A percentile compares a stretch with the other conserved stretches of the same genome.
phyloP scores from a whole-genome alignment of 2,329 filamentous ascomycete species.

The Remersonia thermophila region DNA sequence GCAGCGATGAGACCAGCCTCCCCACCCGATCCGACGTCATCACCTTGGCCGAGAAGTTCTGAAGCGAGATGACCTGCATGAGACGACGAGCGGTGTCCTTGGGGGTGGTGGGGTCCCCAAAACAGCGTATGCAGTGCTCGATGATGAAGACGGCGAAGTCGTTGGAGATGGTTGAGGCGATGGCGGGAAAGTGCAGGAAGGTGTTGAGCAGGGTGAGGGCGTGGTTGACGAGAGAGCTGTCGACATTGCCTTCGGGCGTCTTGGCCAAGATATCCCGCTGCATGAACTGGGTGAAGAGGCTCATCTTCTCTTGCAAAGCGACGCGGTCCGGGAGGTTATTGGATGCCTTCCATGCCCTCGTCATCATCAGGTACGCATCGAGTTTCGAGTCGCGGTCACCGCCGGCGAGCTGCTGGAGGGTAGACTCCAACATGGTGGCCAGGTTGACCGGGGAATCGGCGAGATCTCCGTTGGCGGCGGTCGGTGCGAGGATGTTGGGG shows the following conservation, averaged over 20 bases:
- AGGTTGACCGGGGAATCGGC: constrained; percentile 40
- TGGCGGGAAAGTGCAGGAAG: constrained; percentile 62
- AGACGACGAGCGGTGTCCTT: constrained; percentile 71
- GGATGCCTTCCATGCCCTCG: constrained; percentile 64
- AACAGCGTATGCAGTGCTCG: constrained; percentile 63
- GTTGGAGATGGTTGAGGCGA: constrained; percentile 56
- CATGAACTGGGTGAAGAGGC: constrained; percentile 67
- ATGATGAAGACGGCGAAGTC: constrained; percentile 73
- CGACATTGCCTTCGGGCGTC: constrained; percentile 40
- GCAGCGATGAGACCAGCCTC: constrained; percentile 57
- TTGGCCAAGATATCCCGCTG: constrained; percentile 64
- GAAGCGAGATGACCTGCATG: constrained; percentile 67
- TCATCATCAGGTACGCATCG: constrained; percentile 77
- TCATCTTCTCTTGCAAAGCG: constrained; percentile 63
- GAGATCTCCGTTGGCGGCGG: constrained; percentile 29
- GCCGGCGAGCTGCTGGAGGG: constrained; percentile 67
- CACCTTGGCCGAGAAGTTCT: constrained; percentile 63
- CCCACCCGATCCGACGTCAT: constrained; percentile 62
- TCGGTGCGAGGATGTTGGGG: constrained; percentile 32
- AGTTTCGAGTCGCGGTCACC: constrained; percentile 59
- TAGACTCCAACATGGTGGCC: constrained; percentile 71
- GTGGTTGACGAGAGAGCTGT: constrained; percentile 62
- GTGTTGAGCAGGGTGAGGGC: constrained; percentile 66
- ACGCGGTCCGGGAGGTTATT: constrained; percentile 68
- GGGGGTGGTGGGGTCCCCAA: constrained; percentile 54